Evolutionary conservation across 2,329 filamentous ascomycete species (phyloP).

Genomic region (Ascochyta viciae-villosae): DNA sequence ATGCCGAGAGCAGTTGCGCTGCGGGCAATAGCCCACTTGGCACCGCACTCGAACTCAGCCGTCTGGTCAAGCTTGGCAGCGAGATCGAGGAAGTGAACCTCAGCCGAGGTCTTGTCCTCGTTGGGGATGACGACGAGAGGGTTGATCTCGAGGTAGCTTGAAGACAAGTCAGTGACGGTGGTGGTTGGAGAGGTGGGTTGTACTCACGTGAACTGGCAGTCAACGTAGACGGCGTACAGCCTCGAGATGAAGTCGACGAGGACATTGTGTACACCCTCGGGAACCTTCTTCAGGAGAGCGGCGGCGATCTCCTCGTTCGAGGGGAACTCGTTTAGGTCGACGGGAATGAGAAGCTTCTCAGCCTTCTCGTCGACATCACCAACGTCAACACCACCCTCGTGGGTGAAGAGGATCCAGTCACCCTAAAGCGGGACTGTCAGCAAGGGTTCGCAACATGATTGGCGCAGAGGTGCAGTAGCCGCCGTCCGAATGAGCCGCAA

Average conservation of each 20-base stretch:
- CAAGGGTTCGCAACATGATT: constrained; percentile 35
- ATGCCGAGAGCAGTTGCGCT: constrained; percentile 88
- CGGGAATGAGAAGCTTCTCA: constrained; percentile 96
- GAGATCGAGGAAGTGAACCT: constrained; percentile 97
- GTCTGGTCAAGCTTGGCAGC: constrained; percentile 99
- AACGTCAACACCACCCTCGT: constrained; percentile 99
- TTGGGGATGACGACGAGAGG: constrained; percentile 98
- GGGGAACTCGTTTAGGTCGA: constrained; percentile 92
- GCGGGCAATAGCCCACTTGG: constrained; percentile 97
- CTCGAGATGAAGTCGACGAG: constrained; percentile 99
- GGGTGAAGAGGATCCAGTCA: constrained; percentile 99
- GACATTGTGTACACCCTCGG: constrained; percentile 94
- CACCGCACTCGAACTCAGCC: constrained; percentile 98
- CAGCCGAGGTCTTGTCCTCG: constrained; percentile 85
- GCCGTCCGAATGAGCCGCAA: constrained; percentile 42
- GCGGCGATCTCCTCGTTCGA: constrained; percentile 93
- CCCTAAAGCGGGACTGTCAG: constrained; percentile 67
- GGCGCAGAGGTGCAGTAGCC: constrained; percentile 28
- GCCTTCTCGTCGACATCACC: constrained; percentile 99
- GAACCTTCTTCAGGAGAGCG: constrained; percentile 88
- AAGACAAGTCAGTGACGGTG: constrained; percentile 21
- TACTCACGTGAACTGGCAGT: constrained; percentile 90
- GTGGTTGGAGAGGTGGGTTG: neutral
- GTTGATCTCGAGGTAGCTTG: constrained; percentile 96
- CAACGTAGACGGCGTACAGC: constrained; percentile 97